Evolutionary conservation across 345 rosid genomes (phyloP).

Genomic region (Toxicodendron radicans): DNA sequence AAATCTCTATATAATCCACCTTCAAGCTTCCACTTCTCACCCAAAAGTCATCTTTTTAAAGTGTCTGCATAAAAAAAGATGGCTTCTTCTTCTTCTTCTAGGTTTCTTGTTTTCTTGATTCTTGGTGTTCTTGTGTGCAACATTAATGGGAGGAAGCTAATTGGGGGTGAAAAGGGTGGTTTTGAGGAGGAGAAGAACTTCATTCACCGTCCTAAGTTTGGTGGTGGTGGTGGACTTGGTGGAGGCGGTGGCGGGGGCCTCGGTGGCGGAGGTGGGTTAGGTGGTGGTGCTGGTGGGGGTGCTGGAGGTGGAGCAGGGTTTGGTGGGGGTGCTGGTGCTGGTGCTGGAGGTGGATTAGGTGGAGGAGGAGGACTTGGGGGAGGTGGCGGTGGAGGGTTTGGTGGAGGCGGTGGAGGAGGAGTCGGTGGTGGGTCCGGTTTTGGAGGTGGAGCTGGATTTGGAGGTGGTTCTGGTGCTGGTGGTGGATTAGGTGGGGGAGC

Average conservation of each 20-base stretch:
- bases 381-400: constrained; percentile 19
- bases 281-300: constrained; percentile 34
- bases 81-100: constrained; percentile 23
- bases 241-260: constrained; percentile 32
- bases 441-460: constrained; percentile 31
- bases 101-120: constrained; percentile 36
- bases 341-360: constrained; percentile 35
- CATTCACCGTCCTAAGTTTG: constrained; percentile 20
- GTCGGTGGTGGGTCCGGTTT: constrained; percentile 29
- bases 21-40: constrained; percentile 20
- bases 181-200: constrained; percentile 44
- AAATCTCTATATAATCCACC: constrained; percentile 23
- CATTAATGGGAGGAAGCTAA: constrained; percentile 37
- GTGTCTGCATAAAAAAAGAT: not conserved
- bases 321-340: constrained; percentile 40
- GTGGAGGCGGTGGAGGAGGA: constrained; percentile 31
- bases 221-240: constrained; percentile 39
- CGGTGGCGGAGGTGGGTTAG: constrained; percentile 36
- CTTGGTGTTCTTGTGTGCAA: constrained; percentile 37
- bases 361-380: constrained; percentile 34
- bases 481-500: constrained; percentile 36
- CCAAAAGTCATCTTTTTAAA: constrained; percentile 1
- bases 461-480: constrained; percentile 32
- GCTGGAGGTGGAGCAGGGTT: constrained; percentile 30
- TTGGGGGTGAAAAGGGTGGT: constrained; percentile 26